Conservation (phyloP, 441 rosid species). For the Pelargonium myrrhifolium region DNA sequence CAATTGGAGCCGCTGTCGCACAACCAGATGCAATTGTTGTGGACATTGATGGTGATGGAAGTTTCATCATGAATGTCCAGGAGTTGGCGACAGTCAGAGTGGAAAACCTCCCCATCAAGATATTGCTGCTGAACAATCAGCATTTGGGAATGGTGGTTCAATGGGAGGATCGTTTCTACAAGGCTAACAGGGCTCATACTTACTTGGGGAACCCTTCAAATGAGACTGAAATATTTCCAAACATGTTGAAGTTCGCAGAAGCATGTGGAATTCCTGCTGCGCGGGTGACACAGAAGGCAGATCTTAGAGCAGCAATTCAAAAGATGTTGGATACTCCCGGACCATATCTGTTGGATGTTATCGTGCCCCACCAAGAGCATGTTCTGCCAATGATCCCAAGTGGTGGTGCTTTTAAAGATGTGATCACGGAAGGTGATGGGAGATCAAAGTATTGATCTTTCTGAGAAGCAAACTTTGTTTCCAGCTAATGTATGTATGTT, state of each 20-base stretch:
- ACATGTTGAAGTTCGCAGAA: constrained; percentile 74
- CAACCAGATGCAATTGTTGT: constrained; percentile 69
- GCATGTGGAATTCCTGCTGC: constrained; percentile 87
- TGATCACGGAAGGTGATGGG: constrained; percentile 85
- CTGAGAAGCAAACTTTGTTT: neutral
- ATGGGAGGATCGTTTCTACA: constrained; percentile 92
- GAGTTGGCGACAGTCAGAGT: constrained; percentile 81
- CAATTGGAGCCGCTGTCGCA: constrained; percentile 91
- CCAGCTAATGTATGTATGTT: constrained; percentile 9
- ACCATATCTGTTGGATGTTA: constrained; percentile 77
- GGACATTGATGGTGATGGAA: constrained; percentile 94
- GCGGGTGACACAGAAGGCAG: constrained; percentile 56
- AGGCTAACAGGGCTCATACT: constrained; percentile 88
- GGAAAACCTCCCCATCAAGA: constrained; percentile 79
- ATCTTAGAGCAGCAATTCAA: constrained; percentile 64
- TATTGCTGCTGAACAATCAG: constrained; percentile 75
- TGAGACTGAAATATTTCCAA: constrained; percentile 69
- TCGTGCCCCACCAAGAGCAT: constrained; percentile 92
- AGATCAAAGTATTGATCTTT: constrained; percentile 38
- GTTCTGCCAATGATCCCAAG: constrained; percentile 96
- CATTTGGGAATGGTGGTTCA: constrained; percentile 96
- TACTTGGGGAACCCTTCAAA: constrained; percentile 67
- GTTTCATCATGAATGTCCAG: constrained; percentile 89
- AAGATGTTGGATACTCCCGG: constrained; percentile 87
- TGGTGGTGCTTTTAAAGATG: constrained; percentile 75